Evolutionary conservation across 495 filamentous ascomycete species (phyloP).

Genomic region (Baudoinia panamericana): DNA sequence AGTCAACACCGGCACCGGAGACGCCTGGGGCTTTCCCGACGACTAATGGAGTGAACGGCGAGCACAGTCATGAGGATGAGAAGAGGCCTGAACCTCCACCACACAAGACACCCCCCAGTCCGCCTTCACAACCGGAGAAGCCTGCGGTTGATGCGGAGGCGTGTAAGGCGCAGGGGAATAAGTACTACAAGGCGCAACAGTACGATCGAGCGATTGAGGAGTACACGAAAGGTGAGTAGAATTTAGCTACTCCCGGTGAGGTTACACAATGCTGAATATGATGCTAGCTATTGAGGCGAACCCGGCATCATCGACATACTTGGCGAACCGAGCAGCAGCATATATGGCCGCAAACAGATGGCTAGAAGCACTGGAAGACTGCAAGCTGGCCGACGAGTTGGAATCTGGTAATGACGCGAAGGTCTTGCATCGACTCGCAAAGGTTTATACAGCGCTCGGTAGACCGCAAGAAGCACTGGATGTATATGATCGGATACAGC

Average conservation of each 20-base stretch:
- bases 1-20: constrained; percentile 17
- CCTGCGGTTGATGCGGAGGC: constrained; percentile 61
- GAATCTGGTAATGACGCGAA: constrained; percentile 75
- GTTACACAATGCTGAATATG: not conserved
- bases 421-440: constrained; percentile 72
- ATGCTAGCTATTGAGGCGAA: constrained; percentile 64
- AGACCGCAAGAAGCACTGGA: constrained; percentile 73
- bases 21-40: constrained; percentile 22
- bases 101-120: constrained; percentile 52
- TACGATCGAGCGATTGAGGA: constrained; percentile 75
- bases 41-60: constrained; percentile 39
- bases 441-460: constrained; percentile 77
- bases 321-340: constrained; percentile 89
- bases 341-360: constrained; percentile 74
- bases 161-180: constrained; percentile 87
- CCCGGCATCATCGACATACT: constrained; percentile 70
- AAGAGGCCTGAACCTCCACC: constrained; percentile 57
- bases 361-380: constrained; percentile 70
- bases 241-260: too few relatives aligned
- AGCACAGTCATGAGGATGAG: constrained; percentile 35
- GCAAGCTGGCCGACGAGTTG: constrained; percentile 61
- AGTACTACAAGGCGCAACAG: constrained; percentile 85
- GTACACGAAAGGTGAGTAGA: constrained; percentile 75
- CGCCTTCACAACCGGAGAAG: constrained; percentile 31
- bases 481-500: constrained; percentile 58